phyloP scores from a whole-genome alignment of 371 early-diverging fungal species.

The Mucor piriformis region DNA sequence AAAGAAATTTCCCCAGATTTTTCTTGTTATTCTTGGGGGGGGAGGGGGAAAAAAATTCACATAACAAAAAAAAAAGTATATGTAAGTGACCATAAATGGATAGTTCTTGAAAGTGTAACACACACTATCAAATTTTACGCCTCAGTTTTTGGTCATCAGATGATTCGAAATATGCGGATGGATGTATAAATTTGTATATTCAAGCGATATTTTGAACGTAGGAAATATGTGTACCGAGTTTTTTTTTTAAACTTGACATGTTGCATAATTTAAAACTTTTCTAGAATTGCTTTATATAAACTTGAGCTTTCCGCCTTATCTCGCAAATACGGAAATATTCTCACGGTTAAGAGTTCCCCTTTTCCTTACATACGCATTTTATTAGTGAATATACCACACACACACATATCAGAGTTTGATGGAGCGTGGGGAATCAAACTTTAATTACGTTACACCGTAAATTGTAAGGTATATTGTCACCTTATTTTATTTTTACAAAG shows the following conservation, averaged over 20 bases:
- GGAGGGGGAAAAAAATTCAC: background rate
- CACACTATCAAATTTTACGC: background rate
- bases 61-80: background rate
- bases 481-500: too few species aligned
- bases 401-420: background rate
- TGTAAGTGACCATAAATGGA: background rate
- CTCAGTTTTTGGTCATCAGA: background rate
- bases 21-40: background rate
- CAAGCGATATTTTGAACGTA: constrained; percentile 1
- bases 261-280: background rate
- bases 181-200: constrained; percentile 2
- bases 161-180: background rate
- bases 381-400: too few species aligned
- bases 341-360: background rate
- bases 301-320: background rate
- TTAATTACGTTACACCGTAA: background rate
- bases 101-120: background rate
- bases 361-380: too few species aligned
- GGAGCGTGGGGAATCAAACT: background rate
- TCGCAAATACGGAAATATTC: background rate
- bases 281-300: background rate
- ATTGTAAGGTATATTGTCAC: background rate
- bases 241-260: background rate
- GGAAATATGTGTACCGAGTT: constrained; percentile 1
- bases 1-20: background rate